Conservation (phyloP, 1,284 basidiomycete genomes). For the Polyporus tsugae region DNA sequence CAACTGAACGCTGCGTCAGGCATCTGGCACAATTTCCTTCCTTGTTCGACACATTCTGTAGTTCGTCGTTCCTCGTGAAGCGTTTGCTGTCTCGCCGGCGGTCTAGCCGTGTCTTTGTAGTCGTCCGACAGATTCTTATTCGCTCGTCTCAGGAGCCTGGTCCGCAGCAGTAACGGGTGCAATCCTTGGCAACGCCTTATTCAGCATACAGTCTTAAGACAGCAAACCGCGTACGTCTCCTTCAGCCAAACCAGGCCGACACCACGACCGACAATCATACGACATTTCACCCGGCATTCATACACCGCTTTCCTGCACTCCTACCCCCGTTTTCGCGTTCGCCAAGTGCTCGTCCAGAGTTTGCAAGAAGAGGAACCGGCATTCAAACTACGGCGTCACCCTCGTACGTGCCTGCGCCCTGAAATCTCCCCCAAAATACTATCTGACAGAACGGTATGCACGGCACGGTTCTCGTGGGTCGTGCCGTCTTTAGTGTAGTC, state of each 20-base stretch:
- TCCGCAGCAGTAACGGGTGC: conserved; percentile 8
- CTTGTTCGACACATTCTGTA: background rate
- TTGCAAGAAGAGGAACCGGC: background rate
- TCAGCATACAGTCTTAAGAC: background rate
- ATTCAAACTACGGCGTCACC: background rate
- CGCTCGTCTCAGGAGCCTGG: background rate
- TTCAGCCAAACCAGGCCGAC: conserved; percentile 1
- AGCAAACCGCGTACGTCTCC: background rate
- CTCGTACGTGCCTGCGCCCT: background rate
- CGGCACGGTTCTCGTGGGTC: background rate
- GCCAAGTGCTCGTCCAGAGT: background rate
- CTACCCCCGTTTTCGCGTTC: background rate
- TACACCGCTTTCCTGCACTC: background rate
- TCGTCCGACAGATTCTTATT: background rate
- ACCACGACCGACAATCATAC: background rate
- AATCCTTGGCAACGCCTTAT: conserved; percentile 1
- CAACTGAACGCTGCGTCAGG: background rate
- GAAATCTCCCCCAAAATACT: conserved; percentile 2
- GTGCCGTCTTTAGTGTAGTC: background rate
- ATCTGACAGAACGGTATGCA: conserved; percentile 10
- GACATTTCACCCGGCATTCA: background rate
- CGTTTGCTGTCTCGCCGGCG: background rate
- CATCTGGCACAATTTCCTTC: background rate
- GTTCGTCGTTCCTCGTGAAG: background rate
- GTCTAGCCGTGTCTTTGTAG: background rate